Base-by-base conservation (phyloP, 1,284 basidiomycete species). In the Cutaneotrichosporon daszewskae region DNA sequence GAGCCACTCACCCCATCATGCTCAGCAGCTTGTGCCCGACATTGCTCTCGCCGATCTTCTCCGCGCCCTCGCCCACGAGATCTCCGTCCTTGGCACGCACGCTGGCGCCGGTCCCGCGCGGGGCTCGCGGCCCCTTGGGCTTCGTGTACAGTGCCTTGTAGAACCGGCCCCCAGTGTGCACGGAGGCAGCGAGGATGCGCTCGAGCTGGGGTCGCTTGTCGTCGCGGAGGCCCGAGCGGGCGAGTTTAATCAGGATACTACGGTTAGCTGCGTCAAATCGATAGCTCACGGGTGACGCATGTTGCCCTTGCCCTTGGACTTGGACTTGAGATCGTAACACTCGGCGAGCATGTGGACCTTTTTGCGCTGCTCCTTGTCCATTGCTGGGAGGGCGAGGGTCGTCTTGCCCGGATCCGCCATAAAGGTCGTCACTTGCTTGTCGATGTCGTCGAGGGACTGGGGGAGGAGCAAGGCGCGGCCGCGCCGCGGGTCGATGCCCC, bases 281-380 rank as follows among this genome's bases (percentile, higher is more conserved):
- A n/a, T 7, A 9, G 64, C 70, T 59, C 49, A 72, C 68, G 69
- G 67, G 61, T 72, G 74, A 47, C 89, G 72, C 32, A 58, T 60
- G 14, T 69, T 64, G 1, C 82, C 87, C 10, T 75, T 73, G 0
- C 87, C 87, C 50, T 82, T 80, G 58, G 85, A 87, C 53, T 76
- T 61, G 49, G 84, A 88, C 71, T 83, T 84, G 64, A 95, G 53
- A 18, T 76, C 77, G 65, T 91, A 92, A 43, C 79, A 81, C 7
- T 66, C 53, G 12, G 87, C 87, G 53, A 92, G 70, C 60, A 87
- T 78, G 60, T 95, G 90, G 0, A 90, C 76, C 42, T 73, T 73
- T 70, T 79, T 81, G 51, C 89, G 75, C 43, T 76, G 78, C 44
- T 74, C 74, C 69, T 85, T 88, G 53, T 79, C 75, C 73, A 86